A percentile compares a stretch with the other conserved stretches of the same genome.
Conservation (phyloP, 805 yeast species). For the Starmera quercuum region DNA sequence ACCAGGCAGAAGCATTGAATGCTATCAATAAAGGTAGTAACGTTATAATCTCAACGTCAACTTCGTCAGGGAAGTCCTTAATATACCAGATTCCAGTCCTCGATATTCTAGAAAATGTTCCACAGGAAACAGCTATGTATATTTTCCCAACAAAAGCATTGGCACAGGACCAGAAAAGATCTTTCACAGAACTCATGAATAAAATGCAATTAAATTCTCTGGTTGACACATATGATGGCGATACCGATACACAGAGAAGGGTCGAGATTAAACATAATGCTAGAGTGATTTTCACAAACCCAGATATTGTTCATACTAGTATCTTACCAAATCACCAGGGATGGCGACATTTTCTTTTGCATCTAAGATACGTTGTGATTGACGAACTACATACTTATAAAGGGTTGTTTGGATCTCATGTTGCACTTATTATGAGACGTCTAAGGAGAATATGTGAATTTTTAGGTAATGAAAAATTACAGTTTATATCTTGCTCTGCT, state of each 20-base stretch:
- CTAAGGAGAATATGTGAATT: constrained; percentile 55
- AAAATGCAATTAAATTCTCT: constrained; percentile 41
- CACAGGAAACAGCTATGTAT: constrained; percentile 61
- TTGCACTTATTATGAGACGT: constrained; percentile 76
- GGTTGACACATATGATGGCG: constrained; percentile 90
- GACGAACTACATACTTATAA: constrained; percentile 83
- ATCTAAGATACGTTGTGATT: constrained; percentile 67
- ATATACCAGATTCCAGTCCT: constrained; percentile 87
- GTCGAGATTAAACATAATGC: constrained; percentile 50
- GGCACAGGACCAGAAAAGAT: constrained; percentile 92
- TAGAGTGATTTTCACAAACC: constrained; percentile 84
- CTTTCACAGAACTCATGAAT: constrained; percentile 52
- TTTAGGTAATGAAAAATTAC: constrained; percentile 44
- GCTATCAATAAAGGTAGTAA: constrained; percentile 48
- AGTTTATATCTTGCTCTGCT: constrained; percentile 89
- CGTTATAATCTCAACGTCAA: constrained; percentile 87
- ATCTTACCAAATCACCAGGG: constrained; percentile 68
- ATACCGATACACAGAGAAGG: constrained; percentile 60
- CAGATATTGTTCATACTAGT: constrained; percentile 86
- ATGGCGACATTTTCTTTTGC: constrained; percentile 65
- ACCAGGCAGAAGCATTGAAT: constrained; percentile 75
- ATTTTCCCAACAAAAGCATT: constrained; percentile 96
- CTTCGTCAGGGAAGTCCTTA: constrained; percentile 93
- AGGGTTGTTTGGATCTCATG: constrained; percentile 92
- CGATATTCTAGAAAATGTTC: constrained; percentile 30